Base-by-base conservation (phyloP, 139 green algal species). In the Asterochloris erici region DNA sequence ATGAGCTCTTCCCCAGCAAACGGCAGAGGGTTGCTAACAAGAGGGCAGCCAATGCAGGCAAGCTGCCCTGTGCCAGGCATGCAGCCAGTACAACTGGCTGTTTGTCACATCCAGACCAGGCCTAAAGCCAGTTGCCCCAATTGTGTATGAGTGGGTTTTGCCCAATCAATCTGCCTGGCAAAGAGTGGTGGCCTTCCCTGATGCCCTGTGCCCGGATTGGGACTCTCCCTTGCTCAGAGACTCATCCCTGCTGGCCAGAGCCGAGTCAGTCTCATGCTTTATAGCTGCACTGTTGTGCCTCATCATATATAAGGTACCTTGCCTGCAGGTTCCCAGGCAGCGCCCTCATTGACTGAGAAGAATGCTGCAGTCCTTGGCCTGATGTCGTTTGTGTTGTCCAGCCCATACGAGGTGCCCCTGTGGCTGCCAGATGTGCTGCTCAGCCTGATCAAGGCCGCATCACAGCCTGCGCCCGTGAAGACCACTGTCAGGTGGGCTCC, bases 391-490 rank as follows among this genome's bases (percentile, higher is more conserved):
- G 91, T 98, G 54, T 83, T 96, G 74, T 93, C 90, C 9, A 83
- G 74, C 9, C 95, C 95, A 12, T 98, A 98, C 82, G 94, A 98
- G 86, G 89, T 95, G 60, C 95, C 94, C 11, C 17, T 26, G 62
- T 98, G 94, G 94, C 85, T 96, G 88, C 90, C 94, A n/a, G 81
- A 90, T 14, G 91, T 96, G 74, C 85, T 97, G 38, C 87, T 94
- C 90, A 89, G 87, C 47, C 88, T 97, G 63, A 89, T 93, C 19
- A 75, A 81, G 0, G 87, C 88, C 14, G 86, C 91, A 0, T 74
- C 63, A 11, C 84, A 95, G 74, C 87, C 89, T 14, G 69, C 87
- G 13, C 92, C 91, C 16, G 82, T 95, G 28, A 86, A 86, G 17
- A 82, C 83, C 19, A 84, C 88, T 14, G 86, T 92, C 63, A 82